Percentiles rank a stretch among this genome's conserved stretches.
These are phyloP conservation scores for Mrakia blollopis DNA, from an alignment of 768 basidiomycete species.

Conservation along the genomic window DNA sequence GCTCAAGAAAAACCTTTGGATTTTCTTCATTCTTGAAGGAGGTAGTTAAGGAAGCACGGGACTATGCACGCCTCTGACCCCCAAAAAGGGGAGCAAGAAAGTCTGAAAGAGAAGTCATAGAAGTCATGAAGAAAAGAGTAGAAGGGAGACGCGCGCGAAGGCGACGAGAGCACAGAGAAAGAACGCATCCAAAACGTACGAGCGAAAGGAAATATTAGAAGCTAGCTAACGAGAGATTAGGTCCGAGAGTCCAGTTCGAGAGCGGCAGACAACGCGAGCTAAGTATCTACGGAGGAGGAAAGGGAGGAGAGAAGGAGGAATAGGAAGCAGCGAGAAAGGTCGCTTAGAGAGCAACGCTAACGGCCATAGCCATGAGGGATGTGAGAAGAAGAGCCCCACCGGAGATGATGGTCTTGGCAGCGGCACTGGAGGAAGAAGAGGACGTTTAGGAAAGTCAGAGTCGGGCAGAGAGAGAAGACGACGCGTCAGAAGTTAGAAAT, in stretches of 20 bases:
- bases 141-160: neutral
- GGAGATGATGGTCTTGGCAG: neutral
- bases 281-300: neutral
- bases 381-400: neutral
- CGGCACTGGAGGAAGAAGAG: neutral
- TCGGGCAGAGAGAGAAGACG: neutral
- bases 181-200: neutral
- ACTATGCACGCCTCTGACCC: too few species aligned
- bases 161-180: neutral
- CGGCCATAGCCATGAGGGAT: neutral
- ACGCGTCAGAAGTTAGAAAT: neutral
- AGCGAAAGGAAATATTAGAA: neutral
- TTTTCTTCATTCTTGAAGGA: too few species aligned
- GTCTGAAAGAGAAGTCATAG: too few species aligned
- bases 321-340: neutral
- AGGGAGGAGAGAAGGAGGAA: neutral
- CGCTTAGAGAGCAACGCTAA: constrained; percentile 1
- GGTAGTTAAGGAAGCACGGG: too few species aligned
- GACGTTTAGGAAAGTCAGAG: neutral
- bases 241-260: too few species aligned
- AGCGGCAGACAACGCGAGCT: too few species aligned
- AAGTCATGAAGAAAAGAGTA: neutral
- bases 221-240: neutral
- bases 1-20: too few species aligned
- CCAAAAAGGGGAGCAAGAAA: too few species aligned